Percentiles rank a stretch among this genome's conserved stretches.
Evolutionary conservation across 495 filamentous ascomycete genomes (phyloP).

Genomic region (Hypoxylon lienhwacheense): DNA sequence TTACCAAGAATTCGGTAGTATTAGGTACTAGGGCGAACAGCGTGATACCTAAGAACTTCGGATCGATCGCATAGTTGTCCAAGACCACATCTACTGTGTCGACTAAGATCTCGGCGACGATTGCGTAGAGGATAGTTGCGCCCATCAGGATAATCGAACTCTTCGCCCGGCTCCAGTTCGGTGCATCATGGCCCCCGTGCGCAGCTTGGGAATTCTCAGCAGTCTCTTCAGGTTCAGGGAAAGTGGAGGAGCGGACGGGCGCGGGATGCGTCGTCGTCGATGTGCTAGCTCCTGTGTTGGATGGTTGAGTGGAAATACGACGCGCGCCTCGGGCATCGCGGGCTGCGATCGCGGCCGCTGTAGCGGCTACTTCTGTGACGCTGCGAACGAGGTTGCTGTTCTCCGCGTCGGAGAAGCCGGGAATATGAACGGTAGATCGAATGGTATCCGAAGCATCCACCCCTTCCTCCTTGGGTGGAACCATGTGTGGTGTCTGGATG

Average conservation of each 20-base stretch:
- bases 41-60: constrained; percentile 97
- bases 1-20: constrained; percentile 95
- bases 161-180: constrained; percentile 94
- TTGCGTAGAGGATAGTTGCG: constrained; percentile 88
- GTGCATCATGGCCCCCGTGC: constrained; percentile 89
- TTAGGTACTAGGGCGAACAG: constrained; percentile 97
- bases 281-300: constrained; percentile 31
- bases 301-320: constrained; percentile 32
- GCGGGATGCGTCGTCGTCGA: constrained; percentile 35
- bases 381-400: constrained; percentile 78
- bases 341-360: constrained; percentile 83
- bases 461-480: constrained; percentile 68
- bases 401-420: constrained; percentile 74
- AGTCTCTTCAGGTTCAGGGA: constrained; percentile 46
- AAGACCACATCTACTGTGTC: constrained; percentile 95
- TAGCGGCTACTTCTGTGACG: constrained; percentile 89
- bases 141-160: constrained; percentile 84
- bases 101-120: constrained; percentile 96
- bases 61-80: constrained; percentile 84
- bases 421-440: constrained; percentile 55
- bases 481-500: constrained; percentile 62
- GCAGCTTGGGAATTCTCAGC: constrained; percentile 52
- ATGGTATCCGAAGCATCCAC: constrained; percentile 43
- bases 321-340: constrained; percentile 62
- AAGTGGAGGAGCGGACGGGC: constrained; percentile 44